Base-by-base conservation (phyloP, 1,284 basidiomycete genomes). In the Ustilago curta region DNA sequence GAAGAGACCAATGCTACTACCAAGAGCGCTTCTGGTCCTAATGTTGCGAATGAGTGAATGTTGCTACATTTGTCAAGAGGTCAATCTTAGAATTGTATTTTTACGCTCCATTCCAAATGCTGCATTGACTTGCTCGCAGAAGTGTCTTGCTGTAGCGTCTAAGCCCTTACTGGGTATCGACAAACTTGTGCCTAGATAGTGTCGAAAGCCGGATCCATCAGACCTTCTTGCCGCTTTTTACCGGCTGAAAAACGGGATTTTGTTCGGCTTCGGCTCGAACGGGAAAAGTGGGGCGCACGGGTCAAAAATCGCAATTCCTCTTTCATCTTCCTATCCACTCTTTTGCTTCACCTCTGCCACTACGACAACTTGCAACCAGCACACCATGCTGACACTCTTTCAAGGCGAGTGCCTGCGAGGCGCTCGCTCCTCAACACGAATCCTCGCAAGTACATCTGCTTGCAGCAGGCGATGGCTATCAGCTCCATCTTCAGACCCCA, bases 1-100 rank as follows among this genome's bases (percentile, higher is more conserved):
- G 59, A 69, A 48, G 56, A 69, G 31, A 45, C 66, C 1, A 74
- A 70, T 29, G 54, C 62, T n/a, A 74, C 71, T 19, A 74, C 66
- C 6, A 56, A 56, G 42, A 59, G 58, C 50, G 31, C 29, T 27
- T 37, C 68, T n/a, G 62, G 49, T 19, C 62, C 62, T 32, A 55
- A 40, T 29, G 44, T 23, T 8, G 11, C 56, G 21, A 51, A 59
- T 23, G 37, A 63, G 48, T 61, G 50, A 60, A n/a, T 12, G 32
- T 16, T 14, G 7, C 27, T 25, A 2, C 45, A 27, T 27, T 27
- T 7, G 27, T 27, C 27, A 27, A 27, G 27, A 27, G 27, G n/a
- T 45, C 25, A 25, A 1, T n/a, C 9, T 9, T 18, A 31, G 18
- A 19, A 18, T 31, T 59, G 51, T 59, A 56, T 43, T 67, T 56